Evolutionary conservation across 257 asterid species (phyloP).

Genomic region (Solanum paucissectum): DNA sequence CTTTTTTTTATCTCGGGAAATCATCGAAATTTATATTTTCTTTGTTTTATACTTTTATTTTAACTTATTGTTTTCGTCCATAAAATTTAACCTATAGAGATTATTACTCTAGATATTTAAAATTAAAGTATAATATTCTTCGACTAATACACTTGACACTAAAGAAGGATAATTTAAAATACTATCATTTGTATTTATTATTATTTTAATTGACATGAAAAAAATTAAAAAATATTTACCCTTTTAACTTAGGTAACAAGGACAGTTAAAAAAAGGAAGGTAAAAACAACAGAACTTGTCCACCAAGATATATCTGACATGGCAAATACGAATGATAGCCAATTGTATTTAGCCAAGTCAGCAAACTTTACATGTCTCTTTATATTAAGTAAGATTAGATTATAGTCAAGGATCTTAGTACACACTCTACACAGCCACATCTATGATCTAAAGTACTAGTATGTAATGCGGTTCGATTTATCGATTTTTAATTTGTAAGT

Average conservation of each 20-base stretch:
- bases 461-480: not conserved
- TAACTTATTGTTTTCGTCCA: too few species aligned
- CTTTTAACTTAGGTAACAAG: not conserved
- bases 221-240: too few species aligned
- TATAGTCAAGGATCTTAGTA: not conserved
- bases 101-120: accelerated
- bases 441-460: not conserved
- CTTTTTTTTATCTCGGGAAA: not conserved
- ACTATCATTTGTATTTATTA: not conserved
- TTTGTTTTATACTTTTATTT: not conserved
- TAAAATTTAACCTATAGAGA: too few species aligned
- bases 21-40: too few species aligned
- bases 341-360: not conserved
- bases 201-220: not conserved
- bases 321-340: not conserved
- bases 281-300: not conserved
- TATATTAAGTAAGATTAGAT: not conserved
- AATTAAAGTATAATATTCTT: not conserved
- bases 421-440: not conserved
- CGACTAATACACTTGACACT: not conserved
- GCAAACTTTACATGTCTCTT: not conserved
- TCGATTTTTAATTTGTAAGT: too few species aligned
- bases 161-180: not conserved
- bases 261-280: not conserved
- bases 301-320: not conserved